Percentiles rank a stretch among this genome's conserved stretches.
Evolutionary conservation across 331 rosid species (phyloP).

Genomic region (Acacia concinna): DNA sequence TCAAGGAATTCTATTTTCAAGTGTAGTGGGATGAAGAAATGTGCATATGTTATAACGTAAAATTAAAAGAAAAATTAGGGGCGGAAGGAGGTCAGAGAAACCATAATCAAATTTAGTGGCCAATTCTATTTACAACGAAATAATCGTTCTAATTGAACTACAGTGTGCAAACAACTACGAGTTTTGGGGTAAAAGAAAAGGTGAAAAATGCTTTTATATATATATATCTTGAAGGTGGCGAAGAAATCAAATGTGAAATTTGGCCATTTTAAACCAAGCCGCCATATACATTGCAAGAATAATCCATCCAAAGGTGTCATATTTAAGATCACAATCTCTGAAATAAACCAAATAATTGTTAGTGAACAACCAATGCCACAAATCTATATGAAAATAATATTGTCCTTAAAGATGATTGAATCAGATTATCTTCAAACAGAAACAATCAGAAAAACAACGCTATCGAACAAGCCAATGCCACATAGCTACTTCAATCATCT

Average conservation of each 20-base stretch:
- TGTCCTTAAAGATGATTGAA: constrained; percentile 5
- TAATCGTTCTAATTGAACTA: constrained; percentile 4
- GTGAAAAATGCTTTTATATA: constrained; percentile 29
- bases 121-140: neutral
- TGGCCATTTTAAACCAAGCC: constrained; percentile 77
- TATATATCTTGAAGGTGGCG: constrained; percentile 68
- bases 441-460: neutral
- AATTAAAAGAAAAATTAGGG: neutral
- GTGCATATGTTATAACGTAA: too few relatives aligned
- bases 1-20: neutral
- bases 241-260: constrained; percentile 55
- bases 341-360: neutral
- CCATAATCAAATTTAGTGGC: neutral
- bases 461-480: constrained; percentile 23
- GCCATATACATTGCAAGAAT: constrained; percentile 75
- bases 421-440: neutral
- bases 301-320: constrained; percentile 83
- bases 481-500: neutral
- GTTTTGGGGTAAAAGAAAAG: neutral
- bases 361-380: neutral
- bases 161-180: neutral
- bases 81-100: neutral
- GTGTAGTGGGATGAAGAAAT: neutral
- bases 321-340: constrained; percentile 76
- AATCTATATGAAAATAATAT: neutral